Evolutionary conservation across 1,139 yeast genomes (phyloP).

Genomic region (Candida mesenterica): DNA sequence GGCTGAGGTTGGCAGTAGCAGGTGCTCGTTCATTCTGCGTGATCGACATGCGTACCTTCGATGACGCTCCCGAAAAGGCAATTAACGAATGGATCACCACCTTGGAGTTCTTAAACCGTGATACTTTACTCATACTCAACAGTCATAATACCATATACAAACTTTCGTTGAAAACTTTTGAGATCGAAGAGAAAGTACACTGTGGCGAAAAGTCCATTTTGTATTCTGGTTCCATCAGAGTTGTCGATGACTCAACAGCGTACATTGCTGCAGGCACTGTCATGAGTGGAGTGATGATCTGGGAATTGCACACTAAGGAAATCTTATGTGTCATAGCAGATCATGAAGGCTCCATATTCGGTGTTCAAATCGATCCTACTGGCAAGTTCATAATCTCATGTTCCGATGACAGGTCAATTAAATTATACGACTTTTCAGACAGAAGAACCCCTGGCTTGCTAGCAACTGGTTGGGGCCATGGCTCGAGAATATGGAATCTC

Average conservation of each 20-base stretch:
- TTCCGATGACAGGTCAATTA: slow-evolving; percentile 89
- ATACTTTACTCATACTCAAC: slow-evolving; percentile 54
- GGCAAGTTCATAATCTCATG: slow-evolving; percentile 69
- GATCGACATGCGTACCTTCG: slow-evolving; percentile 20
- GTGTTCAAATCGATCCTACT: slow-evolving; percentile 59
- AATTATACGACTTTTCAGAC: slow-evolving; percentile 60
- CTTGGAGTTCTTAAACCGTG: slow-evolving; percentile 46
- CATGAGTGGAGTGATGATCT: slow-evolving; percentile 78
- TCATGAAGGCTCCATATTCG: slow-evolving; percentile 92
- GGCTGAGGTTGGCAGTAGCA: slow-evolving; percentile 44
- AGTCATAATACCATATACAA: slow-evolving; percentile 75
- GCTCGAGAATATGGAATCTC: slow-evolving; percentile 88
- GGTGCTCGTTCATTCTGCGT: slow-evolving; percentile 75
- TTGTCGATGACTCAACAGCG: slow-evolving; percentile 39
- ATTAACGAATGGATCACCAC: slow-evolving; percentile 78
- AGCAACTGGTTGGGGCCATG: slow-evolving; percentile 95
- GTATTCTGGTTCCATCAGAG: slow-evolving; percentile 77
- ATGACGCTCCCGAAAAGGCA: slow-evolving; percentile 41
- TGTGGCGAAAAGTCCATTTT: slow-evolving; percentile 78
- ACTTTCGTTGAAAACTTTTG: slow-evolving; percentile 32
- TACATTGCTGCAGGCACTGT: slow-evolving; percentile 88
- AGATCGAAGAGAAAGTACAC: slow-evolving; percentile 40
- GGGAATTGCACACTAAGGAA: slow-evolving; percentile 54
- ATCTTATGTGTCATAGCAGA: slow-evolving; percentile 58
- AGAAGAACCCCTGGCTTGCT: slow-evolving; percentile 44